Evolutionary conservation across 2,329 filamentous ascomycete species (phyloP).

Genomic region (Aspergillus sp.): DNA sequence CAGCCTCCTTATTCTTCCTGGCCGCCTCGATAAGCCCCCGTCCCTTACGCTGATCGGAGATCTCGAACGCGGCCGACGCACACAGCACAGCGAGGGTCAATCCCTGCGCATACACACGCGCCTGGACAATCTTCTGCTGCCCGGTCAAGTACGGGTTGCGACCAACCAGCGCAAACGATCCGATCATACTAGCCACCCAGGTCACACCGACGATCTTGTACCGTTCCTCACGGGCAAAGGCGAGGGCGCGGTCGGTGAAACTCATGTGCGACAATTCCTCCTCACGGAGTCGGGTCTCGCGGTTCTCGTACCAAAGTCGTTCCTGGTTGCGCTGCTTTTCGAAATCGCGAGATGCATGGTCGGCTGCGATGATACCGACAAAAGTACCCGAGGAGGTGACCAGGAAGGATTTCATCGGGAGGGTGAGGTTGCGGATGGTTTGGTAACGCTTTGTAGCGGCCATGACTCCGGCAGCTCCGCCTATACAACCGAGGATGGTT

Average conservation of each 20-base stretch:
- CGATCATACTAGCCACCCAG: slow-evolving; percentile 76
- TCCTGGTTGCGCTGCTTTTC: slow-evolving; percentile 66
- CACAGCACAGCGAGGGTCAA: slow-evolving; percentile 80
- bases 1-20: slow-evolving; percentile 73
- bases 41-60: slow-evolving; percentile 69
- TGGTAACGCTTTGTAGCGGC: slow-evolving; percentile 66
- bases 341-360: slow-evolving; percentile 66
- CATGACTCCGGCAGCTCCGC: slow-evolving; percentile 65
- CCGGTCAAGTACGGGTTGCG: slow-evolving; percentile 70
- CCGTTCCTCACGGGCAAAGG: slow-evolving; percentile 74
- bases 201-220: slow-evolving; percentile 79
- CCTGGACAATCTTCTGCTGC: slow-evolving; percentile 87
- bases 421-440: slow-evolving; percentile 73
- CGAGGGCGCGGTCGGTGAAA: slow-evolving; percentile 56
- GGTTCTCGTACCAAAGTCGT: slow-evolving; percentile 60
- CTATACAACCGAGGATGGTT: slow-evolving; percentile 60
- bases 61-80: slow-evolving; percentile 77
- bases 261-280: slow-evolving; percentile 54
- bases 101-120: slow-evolving; percentile 88
- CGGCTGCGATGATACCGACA: slow-evolving; percentile 80
- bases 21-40: slow-evolving; percentile 43
- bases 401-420: slow-evolving; percentile 89
- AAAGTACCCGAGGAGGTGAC: slow-evolving; percentile 79
- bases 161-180: slow-evolving; percentile 70
- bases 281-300: slow-evolving; percentile 52